Evolutionary conservation across 2,329 filamentous ascomycete species (phyloP), one percentile per base, ranked within the genome.

Genomic region (Beauveria pseudobassiana): DNA sequence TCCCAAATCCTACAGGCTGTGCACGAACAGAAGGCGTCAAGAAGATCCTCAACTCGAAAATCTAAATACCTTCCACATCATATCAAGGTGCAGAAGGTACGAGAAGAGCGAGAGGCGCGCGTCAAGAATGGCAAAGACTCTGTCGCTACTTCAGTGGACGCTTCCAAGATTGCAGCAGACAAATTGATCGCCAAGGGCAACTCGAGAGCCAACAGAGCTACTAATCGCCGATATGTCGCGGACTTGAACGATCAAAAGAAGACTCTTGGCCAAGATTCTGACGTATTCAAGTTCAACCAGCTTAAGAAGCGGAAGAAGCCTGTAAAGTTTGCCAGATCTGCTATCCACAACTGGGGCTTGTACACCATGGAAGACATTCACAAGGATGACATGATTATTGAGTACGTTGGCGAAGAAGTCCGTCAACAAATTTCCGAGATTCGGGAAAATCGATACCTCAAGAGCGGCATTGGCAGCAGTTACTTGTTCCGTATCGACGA

Each of bases 261-360:
- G 76, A 89, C 87, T 14, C 82, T 91, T 22, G 89, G 88, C 59
- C 85, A 86, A 65, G 93, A 96, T 67, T 91, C 92, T 60, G 93
- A 97, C 69, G 91, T 95, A 34, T 85, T 99, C 69, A 90, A 93
- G 63, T 99, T 99, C 83, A 99, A 99, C 75, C 95, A 98, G 78
- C 87, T 99, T 63, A 97, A 98, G 83, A 99, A 98, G 78, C 90
- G 95, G 64, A 99, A 98, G 86, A 99, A 99, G 81, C 93, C 93
- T 1, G 95, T 99, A 73, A 95, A 96, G 73, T 99, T 99, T 76
- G 95, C 93, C 62, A 86, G 95, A 50, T 99, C 95, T 58, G 95
- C 95, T 51, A 99, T 99, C 69, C 95, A 99, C 77, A 98, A 97
- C 70, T 99, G 95, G 95, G 95, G 95, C 30, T 78, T 99, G 30